These are phyloP conservation scores for Platanus orientalis DNA, from an alignment of 164 flowering plant species.

Conservation along the genomic window DNA sequence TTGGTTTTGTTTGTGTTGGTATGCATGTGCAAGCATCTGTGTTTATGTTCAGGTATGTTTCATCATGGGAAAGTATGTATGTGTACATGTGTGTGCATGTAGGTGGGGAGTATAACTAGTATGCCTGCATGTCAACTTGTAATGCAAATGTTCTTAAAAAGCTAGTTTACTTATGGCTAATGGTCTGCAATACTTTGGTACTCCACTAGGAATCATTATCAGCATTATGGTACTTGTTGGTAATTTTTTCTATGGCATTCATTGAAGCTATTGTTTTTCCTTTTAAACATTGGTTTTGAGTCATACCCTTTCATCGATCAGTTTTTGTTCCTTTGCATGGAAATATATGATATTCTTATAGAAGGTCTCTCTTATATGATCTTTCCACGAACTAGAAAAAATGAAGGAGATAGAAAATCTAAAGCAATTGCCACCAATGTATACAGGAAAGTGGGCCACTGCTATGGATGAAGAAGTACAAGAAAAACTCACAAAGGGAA, in stretches of 20 bases:
- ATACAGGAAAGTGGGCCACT: constrained; percentile 85
- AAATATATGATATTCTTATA: not conserved
- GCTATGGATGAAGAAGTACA: constrained; percentile 71
- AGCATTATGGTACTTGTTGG: not conserved
- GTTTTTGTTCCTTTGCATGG: not conserved
- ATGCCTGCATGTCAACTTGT: too few relatives aligned
- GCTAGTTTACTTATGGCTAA: too few relatives aligned
- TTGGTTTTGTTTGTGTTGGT: too few relatives aligned
- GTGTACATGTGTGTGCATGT: too few relatives aligned
- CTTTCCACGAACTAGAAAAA: constrained; percentile 70
- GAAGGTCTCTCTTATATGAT: not conserved
- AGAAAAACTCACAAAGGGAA: constrained; percentile 73
- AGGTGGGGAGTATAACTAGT: too few relatives aligned
- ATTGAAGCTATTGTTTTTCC: not conserved
- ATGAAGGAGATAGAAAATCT: constrained; percentile 88
- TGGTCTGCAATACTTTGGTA: too few relatives aligned
- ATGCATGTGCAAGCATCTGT: too few relatives aligned
- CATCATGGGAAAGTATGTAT: too few relatives aligned
- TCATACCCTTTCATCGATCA: too few relatives aligned
- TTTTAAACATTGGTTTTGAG: too few relatives aligned
- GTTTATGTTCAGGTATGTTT: too few relatives aligned
- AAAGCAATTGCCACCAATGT: constrained; percentile 81
- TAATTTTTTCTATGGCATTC: not conserved
- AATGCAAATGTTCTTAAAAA: too few relatives aligned
- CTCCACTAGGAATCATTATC: not conserved